A percentile compares a stretch with the other conserved stretches of the same genome.
Conservation (phyloP, 768 basidiomycete genomes). For the Mycena latifolia region DNA sequence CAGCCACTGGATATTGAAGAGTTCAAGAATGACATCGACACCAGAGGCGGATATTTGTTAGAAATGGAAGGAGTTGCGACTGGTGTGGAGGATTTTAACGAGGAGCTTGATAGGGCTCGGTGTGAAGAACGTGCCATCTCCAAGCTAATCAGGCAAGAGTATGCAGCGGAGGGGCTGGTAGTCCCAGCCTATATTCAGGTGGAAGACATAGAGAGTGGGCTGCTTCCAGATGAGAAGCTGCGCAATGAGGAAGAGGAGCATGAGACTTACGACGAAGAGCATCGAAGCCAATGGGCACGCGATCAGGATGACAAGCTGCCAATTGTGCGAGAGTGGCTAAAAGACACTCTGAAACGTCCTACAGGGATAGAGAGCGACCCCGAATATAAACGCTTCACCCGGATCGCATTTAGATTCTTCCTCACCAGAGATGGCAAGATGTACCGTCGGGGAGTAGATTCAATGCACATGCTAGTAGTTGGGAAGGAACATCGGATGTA, state of each 20-base stretch:
- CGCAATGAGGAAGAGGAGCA: conserved; percentile 1
- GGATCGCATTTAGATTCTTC: conserved; percentile 10
- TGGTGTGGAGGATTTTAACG: not conserved
- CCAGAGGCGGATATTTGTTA: too few relatives aligned
- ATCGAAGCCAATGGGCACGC: conserved; percentile 7
- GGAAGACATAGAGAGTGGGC: not conserved
- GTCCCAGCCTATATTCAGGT: conserved; percentile 18
- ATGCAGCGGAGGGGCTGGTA: not conserved
- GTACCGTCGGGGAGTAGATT: not conserved
- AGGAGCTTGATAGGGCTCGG: not conserved
- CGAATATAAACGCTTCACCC: conserved; percentile 4
- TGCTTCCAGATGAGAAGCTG: conserved; percentile 13
- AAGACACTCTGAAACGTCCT: not conserved
- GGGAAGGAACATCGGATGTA: conserved; percentile 22
- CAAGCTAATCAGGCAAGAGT: not conserved
- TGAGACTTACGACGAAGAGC: conserved; percentile 24
- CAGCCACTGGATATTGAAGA: too few relatives aligned
- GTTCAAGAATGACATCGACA: too few relatives aligned
- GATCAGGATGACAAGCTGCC: not conserved
- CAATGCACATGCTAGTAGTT: conserved; percentile 15
- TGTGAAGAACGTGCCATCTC: not conserved
- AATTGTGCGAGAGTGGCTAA: not conserved
- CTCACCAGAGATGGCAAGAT: not conserved
- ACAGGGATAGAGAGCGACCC: not conserved
- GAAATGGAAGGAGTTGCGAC: too few relatives aligned